Evolutionary conservation across 1,284 basidiomycete genomes (phyloP), one percentile per base, ranked within the genome.

Genomic region (Crucibulum cyathiforme): DNA sequence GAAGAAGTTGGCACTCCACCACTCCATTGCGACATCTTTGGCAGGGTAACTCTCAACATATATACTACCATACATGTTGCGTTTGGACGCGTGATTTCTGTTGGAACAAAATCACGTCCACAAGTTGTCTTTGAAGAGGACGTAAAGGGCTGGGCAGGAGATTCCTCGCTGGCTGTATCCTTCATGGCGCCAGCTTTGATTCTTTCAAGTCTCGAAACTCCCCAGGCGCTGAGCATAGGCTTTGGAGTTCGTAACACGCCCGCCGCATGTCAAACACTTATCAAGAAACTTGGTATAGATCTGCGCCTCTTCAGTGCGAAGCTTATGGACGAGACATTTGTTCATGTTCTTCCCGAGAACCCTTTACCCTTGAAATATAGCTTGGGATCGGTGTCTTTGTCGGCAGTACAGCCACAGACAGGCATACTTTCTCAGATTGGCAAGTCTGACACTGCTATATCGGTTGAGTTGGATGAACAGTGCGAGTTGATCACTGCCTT

Each of bases 71-170:
- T 80, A 4, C 70, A 75, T 51, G 70, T 67, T 15, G 68, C 69
- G 0, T 80, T 74, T 53, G 79, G 79, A 12, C 58, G 56, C 5
- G 63, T 72, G 1, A 63, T 69, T 39, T 24, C 62, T 1, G 65
- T 58, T n/a, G 77, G 75, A 3, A 68, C 71, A 12, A 60, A 60
- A 46, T 50, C 38, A 5, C 52, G 60, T 9, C 72, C 71, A 1
- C 49, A 59, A n/a, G 64, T 75, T 3, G 5, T 64, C 0, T 73
- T 80, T 60, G 65, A 76, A 19, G 76, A 77, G 47, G 80, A 80
- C 62, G 59, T 62, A 1, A 54, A 67, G 7, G 75, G 77, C 7
- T 67, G 67, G 63, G 45, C 65, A 9, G 78, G 79, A 31, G 58
- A 58, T 3, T 68, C 73, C 2, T 65, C 76, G 7, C 63, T 80